phyloP scores from a whole-genome alignment of 2,329 filamentous ascomycete species.

The Colletotrichum chlorophyti region DNA sequence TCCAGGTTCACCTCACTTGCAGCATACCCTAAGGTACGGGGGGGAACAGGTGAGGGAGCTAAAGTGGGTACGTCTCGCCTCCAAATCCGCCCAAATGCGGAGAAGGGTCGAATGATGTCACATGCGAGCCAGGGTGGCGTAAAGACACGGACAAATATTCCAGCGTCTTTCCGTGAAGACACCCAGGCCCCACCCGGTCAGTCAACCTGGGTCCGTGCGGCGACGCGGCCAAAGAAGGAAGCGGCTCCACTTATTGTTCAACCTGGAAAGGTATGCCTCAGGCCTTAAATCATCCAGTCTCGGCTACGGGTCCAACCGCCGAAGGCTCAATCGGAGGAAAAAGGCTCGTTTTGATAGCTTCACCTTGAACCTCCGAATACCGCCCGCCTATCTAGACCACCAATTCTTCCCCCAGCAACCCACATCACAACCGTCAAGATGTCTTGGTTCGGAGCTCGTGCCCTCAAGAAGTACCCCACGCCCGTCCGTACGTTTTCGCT shows the following conservation, averaged over 20 bases:
- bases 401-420: constrained; percentile 43
- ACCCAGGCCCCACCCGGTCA: not conserved
- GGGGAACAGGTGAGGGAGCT: constrained; percentile 9
- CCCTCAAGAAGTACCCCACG: constrained; percentile 80
- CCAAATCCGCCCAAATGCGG: constrained; percentile 27
- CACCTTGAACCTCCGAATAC: constrained; percentile 37
- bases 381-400: constrained; percentile 41
- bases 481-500: constrained; percentile 73
- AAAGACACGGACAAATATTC: constrained; percentile 5
- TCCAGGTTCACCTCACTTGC: too few species aligned
- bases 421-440: constrained; percentile 62
- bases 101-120: constrained; percentile 30
- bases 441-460: constrained; percentile 73
- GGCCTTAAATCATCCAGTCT: constrained; percentile 32
- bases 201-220: not conserved
- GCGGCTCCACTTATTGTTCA: not conserved
- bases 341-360: constrained; percentile 48
- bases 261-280: constrained; percentile 30
- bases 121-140: constrained; percentile 6
- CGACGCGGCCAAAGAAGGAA: not conserved
- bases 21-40: not conserved
- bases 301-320: constrained; percentile 44
- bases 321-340: constrained; percentile 39
- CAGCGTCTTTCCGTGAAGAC: not conserved
- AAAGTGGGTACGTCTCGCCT: constrained; percentile 22